These are phyloP conservation scores for Oryza brachyantha DNA, from an alignment of 176 grass and related monocot genomes.

Conservation along the genomic window DNA sequence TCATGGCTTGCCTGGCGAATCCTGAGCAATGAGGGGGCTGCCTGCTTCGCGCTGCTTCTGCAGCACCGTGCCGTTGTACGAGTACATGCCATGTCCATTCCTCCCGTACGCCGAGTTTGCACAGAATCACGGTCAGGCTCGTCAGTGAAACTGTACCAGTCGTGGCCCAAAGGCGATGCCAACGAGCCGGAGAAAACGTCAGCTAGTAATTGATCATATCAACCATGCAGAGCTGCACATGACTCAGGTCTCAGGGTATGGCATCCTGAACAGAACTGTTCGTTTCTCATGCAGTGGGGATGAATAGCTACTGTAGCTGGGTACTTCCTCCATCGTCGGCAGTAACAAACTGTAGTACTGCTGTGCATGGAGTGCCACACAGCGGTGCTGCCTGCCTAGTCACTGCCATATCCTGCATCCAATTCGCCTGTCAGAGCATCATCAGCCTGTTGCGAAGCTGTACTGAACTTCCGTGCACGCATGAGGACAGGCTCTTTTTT, in stretches of 20 bases:
- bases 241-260: neutral
- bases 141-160: neutral
- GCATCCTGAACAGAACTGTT: neutral
- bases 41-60: neutral
- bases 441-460: neutral
- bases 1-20: neutral
- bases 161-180: neutral
- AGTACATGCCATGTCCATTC: conserved; percentile 24
- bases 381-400: neutral
- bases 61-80: neutral
- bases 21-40: neutral
- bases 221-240: neutral
- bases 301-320: neutral
- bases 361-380: neutral
- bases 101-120: neutral
- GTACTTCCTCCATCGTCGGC: neutral
- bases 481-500: conserved; percentile 6
- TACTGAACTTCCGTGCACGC: conserved; percentile 26
- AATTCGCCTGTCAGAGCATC: conserved; percentile 11
- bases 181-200: neutral
- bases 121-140: neutral
- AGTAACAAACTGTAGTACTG: neutral
- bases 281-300: too few relatives aligned
- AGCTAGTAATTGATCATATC: neutral
- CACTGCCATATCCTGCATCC: neutral